Conservation (phyloP, 1,139 yeast genomes). For the Blastobotrys arbuscula region DNA sequence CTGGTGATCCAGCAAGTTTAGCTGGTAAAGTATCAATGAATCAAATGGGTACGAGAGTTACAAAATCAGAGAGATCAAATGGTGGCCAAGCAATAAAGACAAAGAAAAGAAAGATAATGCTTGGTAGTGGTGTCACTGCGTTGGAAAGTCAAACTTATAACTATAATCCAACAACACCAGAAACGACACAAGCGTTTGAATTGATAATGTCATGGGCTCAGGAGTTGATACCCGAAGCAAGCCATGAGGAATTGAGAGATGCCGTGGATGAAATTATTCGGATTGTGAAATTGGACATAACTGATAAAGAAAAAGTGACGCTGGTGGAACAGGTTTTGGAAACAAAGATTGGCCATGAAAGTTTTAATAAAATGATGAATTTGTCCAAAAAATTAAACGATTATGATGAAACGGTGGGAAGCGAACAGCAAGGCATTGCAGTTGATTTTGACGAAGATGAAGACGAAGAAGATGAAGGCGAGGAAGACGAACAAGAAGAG, state of each 20-base stretch:
- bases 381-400: constrained; percentile 56
- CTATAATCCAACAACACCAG: constrained; percentile 49
- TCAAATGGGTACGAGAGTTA: constrained; percentile 60
- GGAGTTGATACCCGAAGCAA: constrained; percentile 43
- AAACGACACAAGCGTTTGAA: constrained; percentile 43
- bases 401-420: constrained; percentile 37
- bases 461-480: constrained; percentile 32
- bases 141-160: constrained; percentile 4
- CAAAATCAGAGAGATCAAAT: constrained; percentile 12
- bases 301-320: constrained; percentile 40
- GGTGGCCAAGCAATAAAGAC: constrained; percentile 18
- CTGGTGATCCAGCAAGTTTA: constrained; percentile 64
- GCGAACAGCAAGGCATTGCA: constrained; percentile 42
- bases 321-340: constrained; percentile 48
- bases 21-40: constrained; percentile 56
- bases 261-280: constrained; percentile 65
- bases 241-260: constrained; percentile 49
- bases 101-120: constrained; percentile 12
- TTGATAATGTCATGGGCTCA: constrained; percentile 47
- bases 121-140: constrained; percentile 13
- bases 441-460: constrained; percentile 41
- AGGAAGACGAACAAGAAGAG: constrained; percentile 25
- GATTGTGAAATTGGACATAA: constrained; percentile 46
- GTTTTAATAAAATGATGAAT: constrained; percentile 49
- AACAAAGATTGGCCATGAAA: constrained; percentile 38